A percentile compares a stretch with the other conserved stretches of the same genome.
Conservation (phyloP, 352 stramenopile species). For the Pythium myriotylum region DNA sequence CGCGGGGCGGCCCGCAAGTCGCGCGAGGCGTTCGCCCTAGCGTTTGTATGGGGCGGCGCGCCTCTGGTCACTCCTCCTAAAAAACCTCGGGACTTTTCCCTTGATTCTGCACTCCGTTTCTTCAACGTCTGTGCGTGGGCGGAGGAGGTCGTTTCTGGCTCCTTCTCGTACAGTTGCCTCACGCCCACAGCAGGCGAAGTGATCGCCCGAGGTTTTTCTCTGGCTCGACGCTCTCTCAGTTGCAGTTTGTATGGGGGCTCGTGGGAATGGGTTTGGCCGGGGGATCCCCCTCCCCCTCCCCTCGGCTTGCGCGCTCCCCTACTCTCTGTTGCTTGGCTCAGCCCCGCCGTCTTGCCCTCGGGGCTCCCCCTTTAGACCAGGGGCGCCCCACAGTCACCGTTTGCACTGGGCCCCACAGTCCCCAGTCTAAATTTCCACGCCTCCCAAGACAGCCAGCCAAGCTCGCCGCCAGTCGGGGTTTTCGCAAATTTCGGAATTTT, state of each 20-base stretch:
- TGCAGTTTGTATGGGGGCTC: constrained; percentile 31
- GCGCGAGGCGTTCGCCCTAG: constrained; percentile 12
- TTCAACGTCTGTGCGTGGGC: constrained; percentile 37
- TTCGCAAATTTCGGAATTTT: constrained; percentile 43
- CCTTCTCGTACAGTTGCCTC: constrained; percentile 34
- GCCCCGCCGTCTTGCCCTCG: constrained; percentile 17
- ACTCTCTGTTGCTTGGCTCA: constrained; percentile 20
- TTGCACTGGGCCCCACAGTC: constrained; percentile 32
- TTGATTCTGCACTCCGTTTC: constrained; percentile 41
- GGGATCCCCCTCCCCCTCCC: constrained; percentile 21
- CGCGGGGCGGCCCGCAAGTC: constrained; percentile 12
- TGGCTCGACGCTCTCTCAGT: constrained; percentile 1
- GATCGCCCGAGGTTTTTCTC: constrained; percentile 35
- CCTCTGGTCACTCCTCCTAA: constrained; percentile 34
- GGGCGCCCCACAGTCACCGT: constrained; percentile 27
- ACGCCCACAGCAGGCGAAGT: constrained; percentile 18
- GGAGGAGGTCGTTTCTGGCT: constrained; percentile 36
- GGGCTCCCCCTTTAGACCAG: constrained; percentile 8
- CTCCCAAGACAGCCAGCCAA: constrained; percentile 49
- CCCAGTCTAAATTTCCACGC: constrained; percentile 67
- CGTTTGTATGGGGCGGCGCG: constrained; percentile 25
- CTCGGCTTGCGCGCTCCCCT: constrained; percentile 18
- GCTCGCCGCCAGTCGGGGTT: constrained; percentile 10
- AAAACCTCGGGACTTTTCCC: constrained; percentile 41
- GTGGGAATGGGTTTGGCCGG: constrained; percentile 28